phyloP scores from a whole-genome alignment of 2,329 filamentous ascomycete species.

The Cladosporium sp. region DNA sequence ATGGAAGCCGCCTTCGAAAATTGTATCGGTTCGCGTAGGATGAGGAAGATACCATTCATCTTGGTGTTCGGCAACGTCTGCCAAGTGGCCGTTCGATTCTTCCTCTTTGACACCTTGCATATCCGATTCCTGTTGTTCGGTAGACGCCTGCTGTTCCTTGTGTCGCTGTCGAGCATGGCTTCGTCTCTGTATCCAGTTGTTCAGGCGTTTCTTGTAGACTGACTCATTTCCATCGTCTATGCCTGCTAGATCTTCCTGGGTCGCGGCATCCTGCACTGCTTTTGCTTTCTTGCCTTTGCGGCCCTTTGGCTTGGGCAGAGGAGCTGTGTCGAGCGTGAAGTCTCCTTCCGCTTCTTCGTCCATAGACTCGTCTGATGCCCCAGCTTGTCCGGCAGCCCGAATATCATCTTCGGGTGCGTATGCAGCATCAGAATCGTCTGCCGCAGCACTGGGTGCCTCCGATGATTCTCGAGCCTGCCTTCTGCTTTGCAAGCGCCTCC shows the following conservation, averaged over 20 bases:
- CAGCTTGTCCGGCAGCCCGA: constrained; percentile 35
- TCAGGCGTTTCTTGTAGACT: constrained; percentile 70
- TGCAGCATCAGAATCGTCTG: constrained; percentile 35
- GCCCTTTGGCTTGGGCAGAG: constrained; percentile 36
- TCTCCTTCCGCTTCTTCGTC: constrained; percentile 35
- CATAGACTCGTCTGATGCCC: constrained; percentile 27
- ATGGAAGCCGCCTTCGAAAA: constrained; percentile 68
- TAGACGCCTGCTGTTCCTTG: constrained; percentile 15
- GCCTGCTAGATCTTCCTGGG: constrained; percentile 53
- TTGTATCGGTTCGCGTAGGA: constrained; percentile 71
- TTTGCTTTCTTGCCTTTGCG: constrained; percentile 27
- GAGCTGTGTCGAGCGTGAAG: constrained; percentile 31
- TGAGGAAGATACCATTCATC: constrained; percentile 82
- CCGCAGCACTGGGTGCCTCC: constrained; percentile 23
- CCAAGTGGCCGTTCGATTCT: constrained; percentile 31
- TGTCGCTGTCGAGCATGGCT: constrained; percentile 51
- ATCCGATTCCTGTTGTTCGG: constrained; percentile 9
- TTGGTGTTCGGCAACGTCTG: constrained; percentile 30
- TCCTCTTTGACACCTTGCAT: constrained; percentile 12
- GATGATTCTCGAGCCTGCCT: constrained; percentile 20
- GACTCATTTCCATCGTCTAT: constrained; percentile 87
- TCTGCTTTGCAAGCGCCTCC: constrained; percentile 33
- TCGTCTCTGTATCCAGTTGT: constrained; percentile 66
- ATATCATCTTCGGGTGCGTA: constrained; percentile 37
- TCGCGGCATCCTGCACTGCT: constrained; percentile 23